Evolutionary conservation across 768 basidiomycete genomes (phyloP).

Genomic region (Amanita exitialis): DNA sequence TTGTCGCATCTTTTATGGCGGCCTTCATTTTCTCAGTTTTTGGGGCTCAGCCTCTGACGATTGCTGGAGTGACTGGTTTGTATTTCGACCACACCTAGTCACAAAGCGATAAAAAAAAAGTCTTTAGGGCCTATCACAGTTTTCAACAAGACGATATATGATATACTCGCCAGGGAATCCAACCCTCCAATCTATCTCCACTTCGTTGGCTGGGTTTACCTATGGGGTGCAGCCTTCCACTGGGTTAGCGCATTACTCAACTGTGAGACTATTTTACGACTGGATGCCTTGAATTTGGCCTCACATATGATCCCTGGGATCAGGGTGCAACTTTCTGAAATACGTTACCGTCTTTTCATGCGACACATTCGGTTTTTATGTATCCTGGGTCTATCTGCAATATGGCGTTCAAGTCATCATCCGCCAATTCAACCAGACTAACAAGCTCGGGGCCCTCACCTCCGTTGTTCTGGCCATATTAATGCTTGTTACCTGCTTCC

Average conservation of each 20-base stretch:
- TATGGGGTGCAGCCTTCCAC: constrained; percentile 83
- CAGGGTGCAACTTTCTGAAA: constrained; percentile 76
- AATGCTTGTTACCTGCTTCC: constrained; percentile 67
- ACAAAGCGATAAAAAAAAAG: background rate
- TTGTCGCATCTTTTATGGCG: constrained; percentile 80
- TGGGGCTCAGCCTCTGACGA: constrained; percentile 85
- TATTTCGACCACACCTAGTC: background rate
- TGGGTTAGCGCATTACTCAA: constrained; percentile 76
- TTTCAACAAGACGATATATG: constrained; percentile 83
- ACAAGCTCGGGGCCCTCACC: constrained; percentile 42
- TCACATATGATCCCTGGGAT: background rate
- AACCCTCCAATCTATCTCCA: constrained; percentile 70
- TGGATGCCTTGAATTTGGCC: background rate
- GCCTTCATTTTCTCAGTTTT: constrained; percentile 82
- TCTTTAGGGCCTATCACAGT: constrained; percentile 78
- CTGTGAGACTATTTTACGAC: constrained; percentile 30
- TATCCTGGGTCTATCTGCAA: constrained; percentile 84
- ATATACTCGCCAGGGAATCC: constrained; percentile 48
- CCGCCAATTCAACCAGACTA: constrained; percentile 46
- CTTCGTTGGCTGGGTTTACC: constrained; percentile 88
- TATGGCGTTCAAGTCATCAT: constrained; percentile 83
- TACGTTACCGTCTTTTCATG: constrained; percentile 88
- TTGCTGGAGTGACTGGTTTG: constrained; percentile 81
- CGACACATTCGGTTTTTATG: constrained; percentile 90
- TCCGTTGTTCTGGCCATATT: constrained; percentile 66